Evolutionary conservation across 495 filamentous ascomycete species (phyloP), one percentile per base, ranked within the genome.

Genomic region (Xylaria acuta): DNA sequence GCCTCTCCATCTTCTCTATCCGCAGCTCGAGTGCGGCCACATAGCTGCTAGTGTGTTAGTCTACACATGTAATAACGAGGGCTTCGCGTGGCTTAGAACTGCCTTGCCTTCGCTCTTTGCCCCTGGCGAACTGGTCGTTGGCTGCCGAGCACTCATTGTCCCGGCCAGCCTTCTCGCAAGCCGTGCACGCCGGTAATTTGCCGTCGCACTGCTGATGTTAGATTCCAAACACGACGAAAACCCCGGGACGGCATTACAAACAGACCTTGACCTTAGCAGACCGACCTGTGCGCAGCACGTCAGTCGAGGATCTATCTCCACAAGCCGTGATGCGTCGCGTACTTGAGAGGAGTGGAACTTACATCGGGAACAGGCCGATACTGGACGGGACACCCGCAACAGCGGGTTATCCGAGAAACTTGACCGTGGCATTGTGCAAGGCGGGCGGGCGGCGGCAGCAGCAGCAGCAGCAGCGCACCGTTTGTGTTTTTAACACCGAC

Each of bases 291-390:
- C 58, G 16, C 22, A 6, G 54, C 27, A 60, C 36, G 25, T 62
- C 47, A 73, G 66, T 53, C 25, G 65, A 38, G 60, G 14, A 14
- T 32, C 49, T 3, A 14, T 32, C 49, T 3, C 45, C 16, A 58
- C 27, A n/a, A 41, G 20, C 16, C 58, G 34, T 22, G 16, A 45
- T 60, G 54, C 38, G 58, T 45, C 22, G 36, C 36, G 51, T 64
- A 40, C 1, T 12, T 7, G 18, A 27, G 27, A 59, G 7, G 45
- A 63, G 20, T 27, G 65, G 22, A 51, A 80, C 85, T 84, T 70
- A 88, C 95, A 98, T 86, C 93, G 90, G 64, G 93, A 94, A 82
- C 95, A 98, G 6, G 95, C 95, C 69, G 94, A 94, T 45, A 97
- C 94, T 6, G 95, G 94, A 63, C 95, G 88, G 77, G 92, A 95